Percentiles rank a stretch among this genome's conserved stretches.
phyloP scores from a whole-genome alignment of 1,284 basidiomycete genomes.

The Meripilus lineatus region DNA sequence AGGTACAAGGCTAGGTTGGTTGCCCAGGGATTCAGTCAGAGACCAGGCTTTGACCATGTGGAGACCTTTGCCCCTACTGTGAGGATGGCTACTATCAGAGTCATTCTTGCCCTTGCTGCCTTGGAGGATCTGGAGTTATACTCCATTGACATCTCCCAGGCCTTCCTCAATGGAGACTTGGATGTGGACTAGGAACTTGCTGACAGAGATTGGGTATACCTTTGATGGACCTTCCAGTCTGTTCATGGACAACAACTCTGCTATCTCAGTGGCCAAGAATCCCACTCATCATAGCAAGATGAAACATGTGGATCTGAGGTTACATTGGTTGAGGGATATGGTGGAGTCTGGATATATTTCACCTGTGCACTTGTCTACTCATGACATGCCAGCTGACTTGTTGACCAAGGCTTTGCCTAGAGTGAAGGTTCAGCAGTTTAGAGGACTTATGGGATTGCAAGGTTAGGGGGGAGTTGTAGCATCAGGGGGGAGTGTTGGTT shows the following conservation, averaged over 20 bases:
- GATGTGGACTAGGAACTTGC: constrained; percentile 30
- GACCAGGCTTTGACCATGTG: constrained; percentile 35
- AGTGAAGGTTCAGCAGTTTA: constrained; percentile 2
- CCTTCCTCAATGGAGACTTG: constrained; percentile 30
- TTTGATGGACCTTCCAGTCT: constrained; percentile 19
- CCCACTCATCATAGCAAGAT: constrained; percentile 19
- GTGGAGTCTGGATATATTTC: constrained; percentile 5
- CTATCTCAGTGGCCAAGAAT: constrained; percentile 26
- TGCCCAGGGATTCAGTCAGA: constrained; percentile 34
- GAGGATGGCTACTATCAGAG: constrained; percentile 29
- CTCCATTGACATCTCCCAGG: constrained; percentile 14
- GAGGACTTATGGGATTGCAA: neutral
- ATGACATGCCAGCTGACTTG: constrained; percentile 10
- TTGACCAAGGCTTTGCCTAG: constrained; percentile 20
- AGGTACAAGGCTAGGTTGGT: constrained; percentile 33
- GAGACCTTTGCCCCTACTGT: constrained; percentile 40
- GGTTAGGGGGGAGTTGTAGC: constrained; percentile 10
- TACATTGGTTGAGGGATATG: constrained; percentile 21
- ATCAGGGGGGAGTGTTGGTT: constrained; percentile 1
- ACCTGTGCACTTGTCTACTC: constrained; percentile 1
- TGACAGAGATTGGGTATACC: constrained; percentile 27
- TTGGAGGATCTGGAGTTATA: constrained; percentile 30
- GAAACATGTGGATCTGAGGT: constrained; percentile 33
- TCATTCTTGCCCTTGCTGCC: constrained; percentile 34
- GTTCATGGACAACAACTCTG: constrained; percentile 27